A percentile compares a stretch with the other conserved stretches of the same genome.
These are phyloP conservation scores for Achlya hypogyna DNA, from an alignment of 352 stramenopile species.

Conservation along the genomic window DNA sequence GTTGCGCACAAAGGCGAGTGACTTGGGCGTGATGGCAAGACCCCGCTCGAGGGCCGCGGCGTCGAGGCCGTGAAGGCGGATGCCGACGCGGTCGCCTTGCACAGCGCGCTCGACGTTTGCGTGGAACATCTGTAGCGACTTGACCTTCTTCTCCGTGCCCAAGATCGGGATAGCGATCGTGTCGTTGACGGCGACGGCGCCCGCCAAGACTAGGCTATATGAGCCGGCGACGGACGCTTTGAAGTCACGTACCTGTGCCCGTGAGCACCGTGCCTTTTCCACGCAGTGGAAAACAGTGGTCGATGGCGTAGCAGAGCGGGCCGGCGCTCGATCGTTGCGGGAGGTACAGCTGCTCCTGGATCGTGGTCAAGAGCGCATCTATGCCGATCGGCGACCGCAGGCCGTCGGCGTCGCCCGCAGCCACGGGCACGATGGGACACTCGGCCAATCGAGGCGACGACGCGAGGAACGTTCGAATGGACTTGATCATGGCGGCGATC, in stretches of 20 bases:
- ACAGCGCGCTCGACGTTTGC: slow-evolving; percentile 58
- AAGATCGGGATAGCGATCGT: slow-evolving; percentile 89
- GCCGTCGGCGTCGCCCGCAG: slow-evolving; percentile 28
- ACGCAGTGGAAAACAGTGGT: slow-evolving; percentile 97
- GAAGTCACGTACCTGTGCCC: slow-evolving; percentile 38
- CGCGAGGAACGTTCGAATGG: neutral
- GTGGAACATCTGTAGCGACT: slow-evolving; percentile 98
- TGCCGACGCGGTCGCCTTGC: slow-evolving; percentile 93
- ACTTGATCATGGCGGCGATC: slow-evolving; percentile 29
- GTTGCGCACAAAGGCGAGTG: slow-evolving; percentile 38
- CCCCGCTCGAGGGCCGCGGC: slow-evolving; percentile 49
- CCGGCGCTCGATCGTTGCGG: slow-evolving; percentile 36
- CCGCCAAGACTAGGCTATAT: slow-evolving; percentile 71
- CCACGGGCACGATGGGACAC: slow-evolving; percentile 80
- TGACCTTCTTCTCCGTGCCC: slow-evolving; percentile 88
- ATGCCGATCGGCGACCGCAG: slow-evolving; percentile 41
- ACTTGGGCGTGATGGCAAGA: slow-evolving; percentile 44
- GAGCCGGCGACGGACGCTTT: neutral
- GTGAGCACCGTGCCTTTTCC: slow-evolving; percentile 97
- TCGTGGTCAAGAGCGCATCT: slow-evolving; percentile 43
- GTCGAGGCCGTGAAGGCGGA: slow-evolving; percentile 85
- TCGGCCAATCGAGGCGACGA: slow-evolving; percentile 16
- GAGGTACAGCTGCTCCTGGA: slow-evolving; percentile 29
- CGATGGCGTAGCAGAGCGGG: slow-evolving; percentile 91
- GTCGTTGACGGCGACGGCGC: slow-evolving; percentile 82